Evolutionary conservation across 805 yeast genomes (phyloP).

Genomic region (Cyberlindnera nakhonratchasimensis): DNA sequence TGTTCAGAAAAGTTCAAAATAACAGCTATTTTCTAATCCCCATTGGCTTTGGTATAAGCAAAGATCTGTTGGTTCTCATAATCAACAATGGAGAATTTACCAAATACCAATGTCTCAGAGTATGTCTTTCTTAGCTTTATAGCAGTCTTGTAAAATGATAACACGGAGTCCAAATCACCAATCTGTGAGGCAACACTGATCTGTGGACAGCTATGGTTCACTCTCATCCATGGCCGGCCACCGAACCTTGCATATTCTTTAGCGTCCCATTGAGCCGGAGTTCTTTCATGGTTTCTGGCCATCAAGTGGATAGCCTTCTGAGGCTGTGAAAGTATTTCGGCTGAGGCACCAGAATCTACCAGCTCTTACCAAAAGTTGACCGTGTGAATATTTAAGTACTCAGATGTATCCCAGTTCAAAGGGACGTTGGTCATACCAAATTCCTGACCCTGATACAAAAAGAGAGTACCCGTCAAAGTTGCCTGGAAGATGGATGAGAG

Average conservation of each 20-base stretch:
- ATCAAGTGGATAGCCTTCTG: conserved; percentile 34
- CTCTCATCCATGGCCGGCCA: conserved; percentile 50
- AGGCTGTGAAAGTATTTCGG: conserved; percentile 24
- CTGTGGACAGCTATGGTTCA: conserved; percentile 45
- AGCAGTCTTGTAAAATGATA: conserved; percentile 43
- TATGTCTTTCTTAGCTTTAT: conserved; percentile 41
- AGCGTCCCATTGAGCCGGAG: conserved; percentile 55
- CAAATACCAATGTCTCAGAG: conserved; percentile 44
- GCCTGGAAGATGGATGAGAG: conserved; percentile 42
- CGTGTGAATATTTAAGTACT: conserved; percentile 49
- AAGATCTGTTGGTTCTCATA: conserved; percentile 39
- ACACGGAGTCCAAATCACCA: conserved; percentile 43
- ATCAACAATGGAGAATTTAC: conserved; percentile 43
- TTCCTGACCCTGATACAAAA: conserved; percentile 60
- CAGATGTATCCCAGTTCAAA: conserved; percentile 42
- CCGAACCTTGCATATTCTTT: conserved; percentile 47
- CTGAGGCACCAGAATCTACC: conserved; percentile 24
- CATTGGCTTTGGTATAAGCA: conserved; percentile 38
- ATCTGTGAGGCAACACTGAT: conserved; percentile 46
- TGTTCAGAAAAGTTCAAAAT: conserved; percentile 41
- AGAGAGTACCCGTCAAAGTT: conserved; percentile 51
- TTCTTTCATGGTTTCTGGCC: conserved; percentile 52
- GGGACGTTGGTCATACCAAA: conserved; percentile 50
- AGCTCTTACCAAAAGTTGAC: conserved; percentile 39
- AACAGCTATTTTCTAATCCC: conserved; percentile 31